Evolutionary conservation across 2,329 filamentous ascomycete species (phyloP).

Genomic region (Colletotrichum gigasporum): DNA sequence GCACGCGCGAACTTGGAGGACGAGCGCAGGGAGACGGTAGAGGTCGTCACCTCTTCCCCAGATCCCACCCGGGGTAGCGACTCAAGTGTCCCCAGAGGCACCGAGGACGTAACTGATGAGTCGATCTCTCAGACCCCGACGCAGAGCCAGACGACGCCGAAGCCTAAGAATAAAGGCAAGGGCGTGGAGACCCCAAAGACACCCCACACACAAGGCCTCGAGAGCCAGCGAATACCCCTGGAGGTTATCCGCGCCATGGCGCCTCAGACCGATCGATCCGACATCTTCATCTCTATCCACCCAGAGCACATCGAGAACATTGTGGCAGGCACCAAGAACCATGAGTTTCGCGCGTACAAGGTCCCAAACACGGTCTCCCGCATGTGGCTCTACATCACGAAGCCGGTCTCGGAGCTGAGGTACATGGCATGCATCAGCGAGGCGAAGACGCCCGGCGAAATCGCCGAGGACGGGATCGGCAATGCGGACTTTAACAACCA

Average conservation of each 20-base stretch:
- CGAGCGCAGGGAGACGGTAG: conserved; percentile 25
- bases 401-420: conserved; percentile 56
- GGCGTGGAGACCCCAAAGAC: conserved; percentile 36
- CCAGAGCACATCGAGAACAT: conserved; percentile 59
- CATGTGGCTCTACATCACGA: conserved; percentile 70
- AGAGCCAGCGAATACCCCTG: conserved; percentile 62
- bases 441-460: conserved; percentile 57
- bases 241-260: conserved; percentile 58
- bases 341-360: conserved; percentile 65
- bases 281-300: conserved; percentile 63
- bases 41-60: conserved; percentile 25
- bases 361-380: conserved; percentile 64
- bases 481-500: conserved; percentile 62
- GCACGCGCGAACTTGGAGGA: neutral
- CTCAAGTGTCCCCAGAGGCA: neutral
- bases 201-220: conserved; percentile 45
- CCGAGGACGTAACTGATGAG: conserved; percentile 2
- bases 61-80: conserved; percentile 11
- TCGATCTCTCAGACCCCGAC: conserved; percentile 21
- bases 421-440: conserved; percentile 68
- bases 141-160: conserved; percentile 12
- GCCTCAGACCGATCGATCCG: conserved; percentile 58
- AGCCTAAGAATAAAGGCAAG: neutral
- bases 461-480: conserved; percentile 56
- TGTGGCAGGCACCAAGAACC: conserved; percentile 57